Base-by-base conservation (phyloP, 108 stramenopile genomes). In the Cyclotella kingstonii region DNA sequence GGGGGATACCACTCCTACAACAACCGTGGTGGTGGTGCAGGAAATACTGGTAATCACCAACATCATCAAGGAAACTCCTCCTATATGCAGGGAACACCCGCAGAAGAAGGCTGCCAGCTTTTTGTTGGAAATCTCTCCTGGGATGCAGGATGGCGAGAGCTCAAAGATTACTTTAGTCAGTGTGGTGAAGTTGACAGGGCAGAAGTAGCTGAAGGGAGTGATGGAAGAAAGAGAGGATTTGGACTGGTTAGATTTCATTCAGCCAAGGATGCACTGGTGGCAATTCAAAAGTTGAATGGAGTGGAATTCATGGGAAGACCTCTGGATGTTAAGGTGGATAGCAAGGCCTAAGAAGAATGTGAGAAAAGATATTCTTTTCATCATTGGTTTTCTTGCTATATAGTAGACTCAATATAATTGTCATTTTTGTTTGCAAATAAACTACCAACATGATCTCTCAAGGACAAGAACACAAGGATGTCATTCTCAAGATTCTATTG, bases 41-140 rank as follows among this genome's bases (percentile, higher is more conserved):
- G 36, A 4, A 27, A n/a, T n/a, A n/a, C n/a, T n/a, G n/a, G n/a
- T n/a, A n/a, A n/a, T n/a, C n/a, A 44, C 43, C 43, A 60, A 5
- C 25, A 60, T 14, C 30, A 60, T 34, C 59, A 33, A 11, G 28
- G 36, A 14, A 60, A 60, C 44, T 30, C 34, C 23, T 42, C 73
- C 52, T 55, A 44, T 28, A 66, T 54, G 75, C 58, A 46, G 18
- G 62, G 49, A 29, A 22, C 39, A 23, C 70, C 65, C 17, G 54
- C 64, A 7, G 56, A 46, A 18, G 50, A 60, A 27, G 81, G 76
- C 33, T 76, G 60, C 11, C 81, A 86, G 59, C 58, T 95, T 8
- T 95, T 75, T 59, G 84, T 97, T 7, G 84, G 89, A n/a, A 95
- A 97, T 66, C 69, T 97, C 19, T 67, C 86, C 28, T 90, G 63